phyloP scores from a whole-genome alignment of 768 basidiomycete genomes.

The Phlebiopsis gigantea region DNA sequence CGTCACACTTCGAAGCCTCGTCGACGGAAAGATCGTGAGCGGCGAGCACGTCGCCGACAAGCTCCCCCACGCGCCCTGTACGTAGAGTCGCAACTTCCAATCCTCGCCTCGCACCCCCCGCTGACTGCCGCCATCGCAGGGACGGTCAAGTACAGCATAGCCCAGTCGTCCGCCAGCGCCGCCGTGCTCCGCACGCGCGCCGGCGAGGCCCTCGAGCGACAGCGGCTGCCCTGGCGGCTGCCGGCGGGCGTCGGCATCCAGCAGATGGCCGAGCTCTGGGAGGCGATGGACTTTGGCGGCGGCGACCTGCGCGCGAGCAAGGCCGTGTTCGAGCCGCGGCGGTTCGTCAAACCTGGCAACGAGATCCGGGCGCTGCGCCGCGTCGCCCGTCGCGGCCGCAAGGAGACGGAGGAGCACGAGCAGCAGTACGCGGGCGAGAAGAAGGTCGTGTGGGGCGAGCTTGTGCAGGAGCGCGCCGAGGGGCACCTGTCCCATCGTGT shows the following conservation, averaged over 20 bases:
- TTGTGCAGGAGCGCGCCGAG: not conserved
- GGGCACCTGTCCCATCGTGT: too few relatives aligned
- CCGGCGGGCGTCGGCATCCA: constrained; percentile 42
- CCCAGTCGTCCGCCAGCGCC: constrained; percentile 28
- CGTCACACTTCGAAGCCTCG: constrained; percentile 41
- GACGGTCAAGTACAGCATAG: constrained; percentile 55
- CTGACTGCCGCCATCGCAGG: constrained; percentile 37
- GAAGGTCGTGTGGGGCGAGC: constrained; percentile 29
- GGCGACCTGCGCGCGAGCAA: constrained; percentile 2
- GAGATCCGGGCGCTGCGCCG: constrained; percentile 37
- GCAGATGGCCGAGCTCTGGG: constrained; percentile 37
- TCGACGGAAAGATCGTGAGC: constrained; percentile 32
- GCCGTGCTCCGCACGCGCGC: constrained; percentile 30
- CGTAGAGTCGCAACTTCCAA: not conserved
- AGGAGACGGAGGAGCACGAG: constrained; percentile 33
- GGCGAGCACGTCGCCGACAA: constrained; percentile 22
- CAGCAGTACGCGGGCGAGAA: constrained; percentile 36
- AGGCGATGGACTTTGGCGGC: constrained; percentile 38
- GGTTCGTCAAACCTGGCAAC: constrained; percentile 32
- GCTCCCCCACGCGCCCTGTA: not conserved
- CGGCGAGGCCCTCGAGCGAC: constrained; percentile 35
- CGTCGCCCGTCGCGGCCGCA: constrained; percentile 42
- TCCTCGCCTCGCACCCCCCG: not conserved
- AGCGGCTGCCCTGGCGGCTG: constrained; percentile 40
- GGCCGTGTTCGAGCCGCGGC: constrained; percentile 19